phyloP scores from a whole-genome alignment of 108 stramenopile genomes.

The Discostella stelligeroides region DNA sequence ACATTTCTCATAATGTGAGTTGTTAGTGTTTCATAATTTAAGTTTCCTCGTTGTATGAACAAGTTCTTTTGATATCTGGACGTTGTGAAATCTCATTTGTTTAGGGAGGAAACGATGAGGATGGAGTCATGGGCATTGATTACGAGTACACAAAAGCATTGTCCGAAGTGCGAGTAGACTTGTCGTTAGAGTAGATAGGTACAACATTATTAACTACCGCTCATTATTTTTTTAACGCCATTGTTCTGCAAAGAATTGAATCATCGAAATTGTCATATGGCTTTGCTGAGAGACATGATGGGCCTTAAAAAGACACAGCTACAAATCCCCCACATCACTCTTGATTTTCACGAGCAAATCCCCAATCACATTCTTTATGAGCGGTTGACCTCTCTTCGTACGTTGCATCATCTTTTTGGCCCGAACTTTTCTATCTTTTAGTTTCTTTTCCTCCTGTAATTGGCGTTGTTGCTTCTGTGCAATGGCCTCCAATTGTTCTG shows the following conservation, averaged over 20 bases:
- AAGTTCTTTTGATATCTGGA: not conserved
- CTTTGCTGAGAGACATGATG: too few relatives aligned
- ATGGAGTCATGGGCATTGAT: slow-evolving; percentile 37
- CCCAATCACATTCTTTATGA: slow-evolving; percentile 78
- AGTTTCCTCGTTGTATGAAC: not conserved
- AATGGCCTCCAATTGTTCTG: slow-evolving; percentile 23
- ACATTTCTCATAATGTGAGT: slow-evolving; percentile 39
- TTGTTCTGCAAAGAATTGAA: too few relatives aligned
- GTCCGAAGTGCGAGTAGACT: slow-evolving; percentile 34
- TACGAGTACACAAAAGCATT: slow-evolving; percentile 47
- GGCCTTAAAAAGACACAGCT: too few relatives aligned
- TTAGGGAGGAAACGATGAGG: slow-evolving; percentile 35
- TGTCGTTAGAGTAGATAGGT: slow-evolving; percentile 19
- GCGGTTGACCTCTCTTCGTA: slow-evolving; percentile 74
- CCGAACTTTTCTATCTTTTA: slow-evolving; percentile 51
- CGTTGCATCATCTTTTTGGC: slow-evolving; percentile 58
- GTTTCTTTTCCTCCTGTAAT: slow-evolving; percentile 44
- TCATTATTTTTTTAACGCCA: too few relatives aligned
- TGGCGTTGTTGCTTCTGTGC: slow-evolving; percentile 37
- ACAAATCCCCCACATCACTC: slow-evolving; percentile 35
- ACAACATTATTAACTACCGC: too few relatives aligned
- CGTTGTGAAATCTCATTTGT: not conserved
- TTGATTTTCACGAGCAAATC: slow-evolving; percentile 70
- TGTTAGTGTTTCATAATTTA: not conserved
- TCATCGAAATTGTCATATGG: too few relatives aligned